Percentiles rank a stretch among this genome's conserved stretches.
Evolutionary conservation across 352 stramenopile genomes (phyloP).

Genomic region (Globisporangium lucens): DNA sequence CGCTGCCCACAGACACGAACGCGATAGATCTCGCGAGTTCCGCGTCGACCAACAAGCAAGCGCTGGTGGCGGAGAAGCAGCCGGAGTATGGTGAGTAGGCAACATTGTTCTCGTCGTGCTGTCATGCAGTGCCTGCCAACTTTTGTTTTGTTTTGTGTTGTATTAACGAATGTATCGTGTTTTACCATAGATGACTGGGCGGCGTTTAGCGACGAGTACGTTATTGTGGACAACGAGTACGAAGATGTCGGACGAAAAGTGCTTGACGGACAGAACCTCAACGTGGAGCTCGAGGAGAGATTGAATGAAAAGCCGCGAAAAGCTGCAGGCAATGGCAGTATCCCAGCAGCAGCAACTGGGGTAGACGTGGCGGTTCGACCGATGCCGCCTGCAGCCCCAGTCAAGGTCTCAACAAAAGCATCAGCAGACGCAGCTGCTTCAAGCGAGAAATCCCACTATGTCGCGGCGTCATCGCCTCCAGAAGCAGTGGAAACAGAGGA

Average conservation of each 20-base stretch:
- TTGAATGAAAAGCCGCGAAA: slow-evolving; percentile 18
- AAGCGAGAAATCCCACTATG: slow-evolving; percentile 18
- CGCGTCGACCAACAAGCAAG: slow-evolving; percentile 42
- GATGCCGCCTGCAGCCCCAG: slow-evolving; percentile 5
- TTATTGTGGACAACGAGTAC: slow-evolving; percentile 82
- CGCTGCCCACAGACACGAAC: slow-evolving; percentile 32
- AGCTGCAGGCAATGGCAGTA: slow-evolving; percentile 5
- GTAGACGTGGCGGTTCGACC: slow-evolving; percentile 16
- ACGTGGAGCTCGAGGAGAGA: slow-evolving; percentile 42
- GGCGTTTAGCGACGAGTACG: slow-evolving; percentile 75
- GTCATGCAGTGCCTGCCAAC: not conserved
- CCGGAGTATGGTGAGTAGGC: slow-evolving; percentile 47
- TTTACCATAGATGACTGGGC: slow-evolving; percentile 54
- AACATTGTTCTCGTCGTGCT: not conserved
- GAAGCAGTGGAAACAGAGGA: not conserved
- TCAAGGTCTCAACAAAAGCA: not conserved
- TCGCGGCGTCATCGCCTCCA: slow-evolving; percentile 8
- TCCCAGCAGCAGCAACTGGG: slow-evolving; percentile 5
- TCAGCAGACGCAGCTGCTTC: not conserved
- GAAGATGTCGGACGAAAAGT: slow-evolving; percentile 74
- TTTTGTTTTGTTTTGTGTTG: slow-evolving; percentile 6
- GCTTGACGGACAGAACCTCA: slow-evolving; percentile 51
- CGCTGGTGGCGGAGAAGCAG: slow-evolving; percentile 65
- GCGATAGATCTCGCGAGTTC: slow-evolving; percentile 40
- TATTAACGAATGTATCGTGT: not conserved